These are phyloP conservation scores for Wallacemonas sp. DNA, from an alignment of 208 protist genomes.

Conservation along the genomic window DNA sequence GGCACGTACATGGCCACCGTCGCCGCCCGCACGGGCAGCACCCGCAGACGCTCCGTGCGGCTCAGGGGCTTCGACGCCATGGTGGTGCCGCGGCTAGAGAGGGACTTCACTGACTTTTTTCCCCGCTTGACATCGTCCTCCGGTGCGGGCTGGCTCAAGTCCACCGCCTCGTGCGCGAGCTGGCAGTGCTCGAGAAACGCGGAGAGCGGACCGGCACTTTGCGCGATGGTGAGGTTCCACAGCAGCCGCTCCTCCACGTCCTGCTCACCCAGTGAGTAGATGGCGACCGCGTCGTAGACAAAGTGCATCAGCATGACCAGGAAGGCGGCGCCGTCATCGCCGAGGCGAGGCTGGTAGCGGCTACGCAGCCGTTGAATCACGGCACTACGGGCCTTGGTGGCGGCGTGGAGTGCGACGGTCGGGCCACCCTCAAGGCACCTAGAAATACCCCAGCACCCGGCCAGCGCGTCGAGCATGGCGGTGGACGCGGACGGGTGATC, in stretches of 20 bases:
- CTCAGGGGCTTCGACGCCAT: background rate
- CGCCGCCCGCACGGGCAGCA: slow-evolving; percentile 39
- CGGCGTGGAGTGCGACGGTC: slow-evolving; percentile 20
- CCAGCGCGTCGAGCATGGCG: slow-evolving; percentile 52
- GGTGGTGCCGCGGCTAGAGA: slow-evolving; percentile 17
- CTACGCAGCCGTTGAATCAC: slow-evolving; percentile 51
- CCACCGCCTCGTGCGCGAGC: slow-evolving; percentile 33
- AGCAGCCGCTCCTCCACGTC: slow-evolving; percentile 58
- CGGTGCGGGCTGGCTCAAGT: slow-evolving; percentile 23
- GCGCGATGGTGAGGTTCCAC: slow-evolving; percentile 63
- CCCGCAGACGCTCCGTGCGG: slow-evolving; percentile 31
- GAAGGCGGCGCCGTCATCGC: slow-evolving; percentile 33
- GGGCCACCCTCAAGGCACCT: slow-evolving; percentile 39
- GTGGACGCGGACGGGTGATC: slow-evolving; percentile 16
- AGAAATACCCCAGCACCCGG: slow-evolving; percentile 59
- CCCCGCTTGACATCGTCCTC: background rate
- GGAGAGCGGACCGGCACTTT: slow-evolving; percentile 50
- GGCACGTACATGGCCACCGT: slow-evolving; percentile 17
- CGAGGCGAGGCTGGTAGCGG: slow-evolving; percentile 62
- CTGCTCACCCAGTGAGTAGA: slow-evolving; percentile 58
- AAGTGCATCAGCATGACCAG: slow-evolving; percentile 71
- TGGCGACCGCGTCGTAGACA: slow-evolving; percentile 74
- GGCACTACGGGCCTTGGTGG: slow-evolving; percentile 25
- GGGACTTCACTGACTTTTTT: slow-evolving; percentile 8
- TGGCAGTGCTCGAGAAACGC: slow-evolving; percentile 61